Base-by-base conservation (phyloP, 2,329 filamentous ascomycete species). In the Nothopassalora personata region DNA sequence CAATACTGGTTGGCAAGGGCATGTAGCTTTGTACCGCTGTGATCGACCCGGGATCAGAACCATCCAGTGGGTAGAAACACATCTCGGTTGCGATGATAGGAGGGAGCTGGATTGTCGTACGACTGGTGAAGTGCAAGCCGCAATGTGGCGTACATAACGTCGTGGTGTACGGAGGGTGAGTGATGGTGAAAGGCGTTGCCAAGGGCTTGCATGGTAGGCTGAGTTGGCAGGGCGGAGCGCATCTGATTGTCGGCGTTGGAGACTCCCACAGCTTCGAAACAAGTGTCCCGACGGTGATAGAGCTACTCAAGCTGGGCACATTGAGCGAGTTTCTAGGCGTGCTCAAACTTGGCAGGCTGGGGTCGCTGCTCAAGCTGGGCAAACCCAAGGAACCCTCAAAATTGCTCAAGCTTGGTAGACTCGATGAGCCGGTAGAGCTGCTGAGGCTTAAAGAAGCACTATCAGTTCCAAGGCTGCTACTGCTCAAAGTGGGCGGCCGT, bases 111-210 rank as follows among this genome's bases (percentile, higher is more conserved):
- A 59, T 56, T 3, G 55, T 59, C 10, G 52, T 55, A 34, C 19
- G 54, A 7, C 39, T 55, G 11, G 47, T 36, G 46, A 58, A 58
- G 18, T 63, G 33, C 33, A 60, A 34, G 28, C 51, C 61, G 30
- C 61, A 63, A 43, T 57, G 46, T 19, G 46, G 54, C 30, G 46
- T 56, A 49, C 61, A 63, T 10, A 63, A 45, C 4, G 51, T 53
- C 2, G 61, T 63, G 11, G 61, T 63, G 36, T 59, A 63, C 30
- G 55, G 52, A 5, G 53, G 53, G 11, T 53, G 54, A 5, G 19
- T 30, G 13, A 61, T 52, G 1, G 56, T 57, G 7, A 45, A 46
- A 2, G 59, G 47, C 23, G 49, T 45, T 6, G 50, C 19, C 9
- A 58, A 50, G 5, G 33, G 36, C 18, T 30, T 50, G 59, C 61